phyloP scores from a whole-genome alignment of 371 early-diverging fungal species.

The Mortierella sp. region DNA sequence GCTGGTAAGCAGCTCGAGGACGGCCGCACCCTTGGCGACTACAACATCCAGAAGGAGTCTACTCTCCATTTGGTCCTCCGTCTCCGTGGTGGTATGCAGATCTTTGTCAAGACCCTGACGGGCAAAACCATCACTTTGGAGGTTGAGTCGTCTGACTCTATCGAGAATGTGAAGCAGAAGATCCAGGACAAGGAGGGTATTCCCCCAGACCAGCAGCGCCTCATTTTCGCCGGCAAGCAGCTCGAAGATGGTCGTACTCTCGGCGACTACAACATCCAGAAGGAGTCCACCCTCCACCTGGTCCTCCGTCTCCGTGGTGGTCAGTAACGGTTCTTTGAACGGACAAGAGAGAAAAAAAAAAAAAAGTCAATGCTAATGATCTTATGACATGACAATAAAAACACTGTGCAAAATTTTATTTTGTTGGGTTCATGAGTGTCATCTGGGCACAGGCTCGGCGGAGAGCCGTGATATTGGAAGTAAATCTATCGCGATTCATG shows the following conservation, averaged over 20 bases:
- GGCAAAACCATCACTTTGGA: constrained; percentile 98
- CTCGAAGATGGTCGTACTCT: constrained; percentile 85
- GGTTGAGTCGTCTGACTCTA: constrained; percentile 95
- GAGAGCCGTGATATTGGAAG: constrained; percentile 79
- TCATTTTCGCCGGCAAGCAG: constrained; percentile 89
- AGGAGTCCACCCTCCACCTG: constrained; percentile 82
- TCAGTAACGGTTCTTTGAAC: constrained; percentile 60
- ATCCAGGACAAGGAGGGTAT: constrained; percentile 99
- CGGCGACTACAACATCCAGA: constrained; percentile 83
- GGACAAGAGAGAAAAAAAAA: background rate
- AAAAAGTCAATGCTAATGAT: background rate
- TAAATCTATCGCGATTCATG: constrained; percentile 83
- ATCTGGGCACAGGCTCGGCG: constrained; percentile 61
- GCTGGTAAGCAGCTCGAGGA: too few relatives aligned
- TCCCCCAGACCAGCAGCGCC: constrained; percentile 87
- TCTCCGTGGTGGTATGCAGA: constrained; percentile 92
- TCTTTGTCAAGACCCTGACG: constrained; percentile 98
- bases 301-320: constrained; percentile 88
- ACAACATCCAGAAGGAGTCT: constrained; percentile 80
- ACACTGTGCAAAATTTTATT: background rate
- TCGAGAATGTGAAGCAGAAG: constrained; percentile 96
- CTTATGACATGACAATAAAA: background rate
- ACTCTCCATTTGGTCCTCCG: constrained; percentile 93
- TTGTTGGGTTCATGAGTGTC: constrained; percentile 25
- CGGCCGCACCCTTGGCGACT: too few relatives aligned